Evolutionary conservation across 2,329 filamentous ascomycete genomes (phyloP), one percentile per base, ranked within the genome.

Genomic region (Biscogniauxia marginata): DNA sequence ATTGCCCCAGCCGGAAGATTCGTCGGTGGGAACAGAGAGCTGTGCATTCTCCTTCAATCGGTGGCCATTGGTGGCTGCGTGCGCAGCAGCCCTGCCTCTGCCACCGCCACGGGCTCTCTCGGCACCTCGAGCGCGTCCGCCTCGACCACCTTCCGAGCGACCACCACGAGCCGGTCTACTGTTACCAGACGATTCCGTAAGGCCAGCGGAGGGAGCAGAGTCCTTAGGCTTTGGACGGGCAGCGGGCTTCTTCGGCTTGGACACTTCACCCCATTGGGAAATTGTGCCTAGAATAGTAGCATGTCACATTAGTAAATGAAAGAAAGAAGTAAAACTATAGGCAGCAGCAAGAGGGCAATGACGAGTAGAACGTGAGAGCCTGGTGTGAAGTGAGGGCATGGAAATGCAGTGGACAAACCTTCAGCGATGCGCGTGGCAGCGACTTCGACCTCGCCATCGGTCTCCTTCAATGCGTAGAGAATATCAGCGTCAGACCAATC

Each of bases 401-500:
- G 55, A 52, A 51, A 49, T 50, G 50, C 21, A 45, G 43, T 30
- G 46, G 51, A 73, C 73, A 59, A 80, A 92, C 89, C 89, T 75
- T 93, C 88, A 67, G 87, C 85, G 74, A 95, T 93, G 74, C 87
- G 86, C 68, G 89, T 86, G 71, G 90, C 89, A 63, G 89, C 85
- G 67, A 84, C 77, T 66, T 89, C 84, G 68, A 91, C 80, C 75
- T 95, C 89, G 67, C 90, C 90, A 67, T 90, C 84, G 55, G 88
- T 89, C 79, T 99, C 95, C 75, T 96, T 86, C 58, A 99, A 82
- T 60, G 93, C 93, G 73, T 95, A 95, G 63, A 98, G 86, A 62
- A 98, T 85, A 74, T 98, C 93, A 74, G 93, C 91, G 70, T 96
- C 91, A 67, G 92, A 93, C 95, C 93, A 98, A 75, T 92, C 89